Evolutionary conservation across 2,329 filamentous ascomycete genomes (phyloP).

Genomic region (Curvularia verruculosa): DNA sequence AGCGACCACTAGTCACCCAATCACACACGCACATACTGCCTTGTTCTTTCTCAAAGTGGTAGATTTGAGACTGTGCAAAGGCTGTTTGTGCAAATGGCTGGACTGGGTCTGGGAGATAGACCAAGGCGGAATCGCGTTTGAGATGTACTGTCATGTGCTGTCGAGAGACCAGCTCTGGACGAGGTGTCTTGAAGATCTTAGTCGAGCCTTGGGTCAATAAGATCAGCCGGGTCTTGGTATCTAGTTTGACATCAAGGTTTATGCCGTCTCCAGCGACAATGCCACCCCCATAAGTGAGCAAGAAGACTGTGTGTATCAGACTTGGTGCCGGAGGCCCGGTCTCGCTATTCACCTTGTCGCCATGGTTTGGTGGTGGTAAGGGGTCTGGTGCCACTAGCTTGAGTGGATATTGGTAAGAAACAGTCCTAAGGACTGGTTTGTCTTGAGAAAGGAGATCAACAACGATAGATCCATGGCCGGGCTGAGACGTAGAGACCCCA

Average conservation of each 20-base stretch:
- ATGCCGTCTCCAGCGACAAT: constrained; percentile 87
- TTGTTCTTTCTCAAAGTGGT: constrained; percentile 61
- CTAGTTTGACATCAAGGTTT: constrained; percentile 71
- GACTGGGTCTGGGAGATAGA: constrained; percentile 84
- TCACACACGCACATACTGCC: constrained; percentile 78
- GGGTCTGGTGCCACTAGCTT: constrained; percentile 87
- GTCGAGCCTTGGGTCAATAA: constrained; percentile 76
- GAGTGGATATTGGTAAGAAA: constrained; percentile 91
- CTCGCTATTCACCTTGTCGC: constrained; percentile 1
- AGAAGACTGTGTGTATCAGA: constrained; percentile 78
- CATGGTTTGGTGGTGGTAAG: constrained; percentile 59
- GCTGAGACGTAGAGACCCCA: constrained; percentile 71
- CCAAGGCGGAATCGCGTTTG: constrained; percentile 58
- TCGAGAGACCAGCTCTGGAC: constrained; percentile 52
- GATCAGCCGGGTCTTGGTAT: constrained; percentile 67
- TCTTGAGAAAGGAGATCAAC: constrained; percentile 74
- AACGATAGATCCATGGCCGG: constrained; percentile 80
- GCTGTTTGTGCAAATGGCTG: constrained; percentile 86
- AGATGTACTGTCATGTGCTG: constrained; percentile 59
- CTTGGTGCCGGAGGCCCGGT: constrained; percentile 27
- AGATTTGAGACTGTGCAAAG: constrained; percentile 84
- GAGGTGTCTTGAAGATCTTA: constrained; percentile 87
- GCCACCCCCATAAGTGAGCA: constrained; percentile 93
- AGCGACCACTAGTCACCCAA: constrained; percentile 90
- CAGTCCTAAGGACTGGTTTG: constrained; percentile 71